phyloP scores from a whole-genome alignment of 179 eudicot genomes.

The Corrigiola litoralis region DNA sequence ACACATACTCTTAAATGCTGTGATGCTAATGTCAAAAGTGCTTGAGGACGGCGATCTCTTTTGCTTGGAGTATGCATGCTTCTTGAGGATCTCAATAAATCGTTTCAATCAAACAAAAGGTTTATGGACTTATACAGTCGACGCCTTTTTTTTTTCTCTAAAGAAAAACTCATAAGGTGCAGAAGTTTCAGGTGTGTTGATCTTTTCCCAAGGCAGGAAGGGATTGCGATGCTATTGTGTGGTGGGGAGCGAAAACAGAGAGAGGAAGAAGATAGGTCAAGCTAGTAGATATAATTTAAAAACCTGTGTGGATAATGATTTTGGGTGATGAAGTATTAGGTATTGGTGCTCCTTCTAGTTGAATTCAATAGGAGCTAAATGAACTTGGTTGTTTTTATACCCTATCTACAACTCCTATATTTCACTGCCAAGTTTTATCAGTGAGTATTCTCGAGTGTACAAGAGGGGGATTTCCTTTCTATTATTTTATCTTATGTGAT shows the following conservation, averaged over 20 bases:
- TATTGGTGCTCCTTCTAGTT: not conserved
- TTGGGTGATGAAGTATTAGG: not conserved
- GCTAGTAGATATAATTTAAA: not conserved
- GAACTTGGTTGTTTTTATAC: not conserved
- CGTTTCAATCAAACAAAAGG: not conserved
- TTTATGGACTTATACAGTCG: not conserved
- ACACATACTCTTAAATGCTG: not conserved
- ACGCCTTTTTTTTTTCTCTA: too few species aligned
- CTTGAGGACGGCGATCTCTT: not conserved
- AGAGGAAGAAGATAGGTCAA: slow-evolving; percentile 5
- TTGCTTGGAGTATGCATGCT: not conserved
- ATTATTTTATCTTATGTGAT: not conserved
- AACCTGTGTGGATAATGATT: not conserved
- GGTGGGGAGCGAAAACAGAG: not conserved
- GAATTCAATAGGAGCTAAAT: not conserved
- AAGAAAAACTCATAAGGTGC: too few species aligned
- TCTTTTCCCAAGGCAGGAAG: not conserved
- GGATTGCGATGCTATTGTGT: not conserved
- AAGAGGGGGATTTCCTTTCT: not conserved
- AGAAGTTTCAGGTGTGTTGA: too few species aligned
- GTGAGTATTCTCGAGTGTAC: not conserved
- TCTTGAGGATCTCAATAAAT: not conserved
- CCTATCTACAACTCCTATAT: not conserved
- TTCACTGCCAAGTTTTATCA: not conserved
- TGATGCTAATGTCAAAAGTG: not conserved